These are phyloP conservation scores for Corymbia citriodora DNA, from an alignment of 441 rosid species.

Conservation along the genomic window DNA sequence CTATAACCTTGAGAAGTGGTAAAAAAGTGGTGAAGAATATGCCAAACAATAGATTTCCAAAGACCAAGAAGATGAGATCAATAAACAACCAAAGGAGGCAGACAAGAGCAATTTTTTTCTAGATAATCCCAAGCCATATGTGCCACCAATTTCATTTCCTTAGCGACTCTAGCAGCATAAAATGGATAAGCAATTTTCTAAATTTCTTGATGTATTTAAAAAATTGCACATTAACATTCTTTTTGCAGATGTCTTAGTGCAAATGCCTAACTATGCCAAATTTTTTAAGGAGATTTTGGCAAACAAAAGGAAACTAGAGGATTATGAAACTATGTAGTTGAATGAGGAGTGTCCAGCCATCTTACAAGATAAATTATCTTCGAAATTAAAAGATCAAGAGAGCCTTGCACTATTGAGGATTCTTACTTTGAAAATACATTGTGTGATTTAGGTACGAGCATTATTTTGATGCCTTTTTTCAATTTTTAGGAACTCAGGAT, in stretches of 20 bases:
- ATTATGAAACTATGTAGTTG: neutral
- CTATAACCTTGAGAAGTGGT: neutral
- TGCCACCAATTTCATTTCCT: accelerated
- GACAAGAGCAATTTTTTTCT: accelerated
- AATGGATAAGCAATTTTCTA: neutral
- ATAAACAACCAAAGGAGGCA: neutral
- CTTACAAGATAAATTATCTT: neutral
- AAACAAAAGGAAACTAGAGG: neutral
- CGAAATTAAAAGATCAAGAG: neutral
- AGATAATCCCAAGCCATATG: neutral
- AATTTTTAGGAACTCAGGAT: neutral
- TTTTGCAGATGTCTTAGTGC: accelerated
- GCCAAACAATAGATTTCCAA: too few relatives aligned
- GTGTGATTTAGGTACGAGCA: neutral
- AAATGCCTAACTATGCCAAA: neutral
- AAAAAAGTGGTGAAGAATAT: neutral
- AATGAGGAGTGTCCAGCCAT: neutral
- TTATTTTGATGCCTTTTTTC: neutral
- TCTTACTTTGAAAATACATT: neutral
- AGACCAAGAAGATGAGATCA: neutral
- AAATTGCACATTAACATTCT: neutral
- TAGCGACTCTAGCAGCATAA: neutral
- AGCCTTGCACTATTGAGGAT: neutral
- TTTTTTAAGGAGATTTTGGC: neutral
- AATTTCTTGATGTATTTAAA: neutral